Base-by-base conservation (phyloP, 2,329 filamentous ascomycete species). In the Cercospora beticola region DNA sequence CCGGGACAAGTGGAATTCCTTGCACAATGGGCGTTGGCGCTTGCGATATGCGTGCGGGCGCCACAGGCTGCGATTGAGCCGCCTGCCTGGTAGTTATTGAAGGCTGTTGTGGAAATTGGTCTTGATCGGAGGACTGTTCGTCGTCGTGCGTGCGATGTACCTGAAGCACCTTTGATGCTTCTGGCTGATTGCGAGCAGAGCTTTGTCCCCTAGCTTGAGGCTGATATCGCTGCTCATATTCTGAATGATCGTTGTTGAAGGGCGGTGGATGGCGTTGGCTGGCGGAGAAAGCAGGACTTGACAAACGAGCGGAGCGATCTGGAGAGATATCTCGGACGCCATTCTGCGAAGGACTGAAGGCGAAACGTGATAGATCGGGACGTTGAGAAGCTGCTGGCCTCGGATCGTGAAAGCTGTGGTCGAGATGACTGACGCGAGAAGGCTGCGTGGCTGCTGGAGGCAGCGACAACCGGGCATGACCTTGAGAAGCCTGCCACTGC, bases 1-100 rank as follows among this genome's bases (percentile, higher is more conserved):
- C 83, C 14, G 87, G 83, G 16, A 91, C 80, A 14, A 91, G 83
- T 46, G 82, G 80, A 68, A 91, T 89, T 0, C 88, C 89, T 77
- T 87, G 86, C 56, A 87, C 81, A 0, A 83, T 76, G 1, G 85
- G 83, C 6, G 78, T 10, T 26, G 31, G 43, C 30, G 43, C 8
- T 5, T 28, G 18, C 10, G 52, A 18, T 26, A 2, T 16, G 10
- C 36, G 40, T 26, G 60, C 18, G 12, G n/a, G 18, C 52, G 31
- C 12, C 5, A 36, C 9, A 30, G 18, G 14, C n/a, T 36, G 31
- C 33, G 52, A n/a, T 21, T 49, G 52, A 12, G 30, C 21, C 12
- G 43, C n/a, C 21, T 28, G 60, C 26, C 23, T 62, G 7, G 60
- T 31, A n/a, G 40, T 3, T 21, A 62, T 14, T 9, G 23, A 8